Evolutionary conservation across 2,329 filamentous ascomycete genomes (phyloP), one percentile per base, ranked within the genome.

Genomic region (Colletotrichum tropicicola): DNA sequence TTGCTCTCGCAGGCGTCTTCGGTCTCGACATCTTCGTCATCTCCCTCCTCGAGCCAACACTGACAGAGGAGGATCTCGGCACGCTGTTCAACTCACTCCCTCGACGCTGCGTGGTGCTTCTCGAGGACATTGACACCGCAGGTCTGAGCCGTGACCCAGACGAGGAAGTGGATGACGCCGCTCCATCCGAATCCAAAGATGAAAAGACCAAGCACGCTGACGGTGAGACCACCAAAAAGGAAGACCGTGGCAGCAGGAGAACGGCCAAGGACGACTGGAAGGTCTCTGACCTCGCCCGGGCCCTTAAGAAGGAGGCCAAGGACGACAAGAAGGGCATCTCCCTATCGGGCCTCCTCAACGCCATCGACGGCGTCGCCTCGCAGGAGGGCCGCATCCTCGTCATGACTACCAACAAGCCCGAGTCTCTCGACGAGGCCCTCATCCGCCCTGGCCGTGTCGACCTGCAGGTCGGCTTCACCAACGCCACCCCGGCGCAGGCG

Each of bases 391-490:
- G 91, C 47, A 87, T 95, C 12, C 84, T 95, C 17, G 89, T 95
- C 78, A 93, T 94, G 90, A 94, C 92, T 0, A 93, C 91, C 30
- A 96, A 95, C 76, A 86, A 88, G 65, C 90, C 90, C 3, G 89
- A 94, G 70, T 83, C 86, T 13, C 85, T 95, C 0, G 92, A 94
- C 72, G 85, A 89, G 47, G 92, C 91, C 0, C 83, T 96, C 6
- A 89, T 94, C 52, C 84, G 92, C 0, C 91, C 92, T 0, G 91
- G 70, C 21, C 62, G 67, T 5, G 66, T 72, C 13, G 70, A 70
- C 27, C 39, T 72, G 27, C 64, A 71, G 30, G 67, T 70, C 8
- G 68, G 70, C 19, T 68, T 70, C n/a, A 59, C 68, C 27, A 71
- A 72, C 53, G 65, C 62, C 10, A 71, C 65, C 2, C 77, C 78